A percentile compares a stretch with the other conserved stretches of the same genome.
Evolutionary conservation across 805 yeast genomes (phyloP).

Genomic region (Barnettozyma wickerhamii): DNA sequence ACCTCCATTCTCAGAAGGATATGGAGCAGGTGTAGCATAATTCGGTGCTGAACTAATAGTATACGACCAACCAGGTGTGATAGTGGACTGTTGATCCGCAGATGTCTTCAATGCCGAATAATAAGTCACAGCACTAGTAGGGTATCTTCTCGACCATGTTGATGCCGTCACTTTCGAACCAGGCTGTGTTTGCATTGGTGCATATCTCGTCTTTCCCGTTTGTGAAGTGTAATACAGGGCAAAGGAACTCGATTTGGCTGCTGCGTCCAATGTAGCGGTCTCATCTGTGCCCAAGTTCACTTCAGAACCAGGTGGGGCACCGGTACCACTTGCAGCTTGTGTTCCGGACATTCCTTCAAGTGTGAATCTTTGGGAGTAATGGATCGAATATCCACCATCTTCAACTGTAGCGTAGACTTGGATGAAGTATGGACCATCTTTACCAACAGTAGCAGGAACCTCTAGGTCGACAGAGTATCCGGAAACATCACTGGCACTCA

Average conservation of each 20-base stretch:
- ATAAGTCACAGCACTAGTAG: slow-evolving; percentile 65
- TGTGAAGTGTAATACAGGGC: slow-evolving; percentile 70
- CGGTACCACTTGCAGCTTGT: slow-evolving; percentile 33
- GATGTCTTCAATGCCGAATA: slow-evolving; percentile 40
- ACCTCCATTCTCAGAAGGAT: slow-evolving; percentile 59
- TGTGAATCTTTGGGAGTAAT: slow-evolving; percentile 63
- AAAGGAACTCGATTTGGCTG: slow-evolving; percentile 49
- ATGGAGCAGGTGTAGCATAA: slow-evolving; percentile 66
- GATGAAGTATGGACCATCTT: slow-evolving; percentile 65
- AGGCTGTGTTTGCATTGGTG: slow-evolving; percentile 94
- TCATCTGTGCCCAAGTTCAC: slow-evolving; percentile 29
- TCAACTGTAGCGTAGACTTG: slow-evolving; percentile 53
- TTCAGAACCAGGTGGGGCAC: slow-evolving; percentile 42
- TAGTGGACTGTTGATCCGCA: slow-evolving; percentile 48
- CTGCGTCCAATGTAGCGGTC: slow-evolving; percentile 32
- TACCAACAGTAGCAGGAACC: slow-evolving; percentile 42
- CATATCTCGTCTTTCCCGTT: slow-evolving; percentile 73
- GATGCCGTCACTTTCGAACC: slow-evolving; percentile 60
- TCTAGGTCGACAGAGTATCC: slow-evolving; percentile 35
- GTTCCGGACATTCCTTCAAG: slow-evolving; percentile 73
- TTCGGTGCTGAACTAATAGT: slow-evolving; percentile 60
- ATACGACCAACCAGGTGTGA: slow-evolving; percentile 84
- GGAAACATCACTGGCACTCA: slow-evolving; percentile 29
- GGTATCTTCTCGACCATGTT: slow-evolving; percentile 60
- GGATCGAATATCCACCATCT: slow-evolving; percentile 46